Conservation (phyloP, 176 grass and related monocot species). For the Pharus latifolius region DNA sequence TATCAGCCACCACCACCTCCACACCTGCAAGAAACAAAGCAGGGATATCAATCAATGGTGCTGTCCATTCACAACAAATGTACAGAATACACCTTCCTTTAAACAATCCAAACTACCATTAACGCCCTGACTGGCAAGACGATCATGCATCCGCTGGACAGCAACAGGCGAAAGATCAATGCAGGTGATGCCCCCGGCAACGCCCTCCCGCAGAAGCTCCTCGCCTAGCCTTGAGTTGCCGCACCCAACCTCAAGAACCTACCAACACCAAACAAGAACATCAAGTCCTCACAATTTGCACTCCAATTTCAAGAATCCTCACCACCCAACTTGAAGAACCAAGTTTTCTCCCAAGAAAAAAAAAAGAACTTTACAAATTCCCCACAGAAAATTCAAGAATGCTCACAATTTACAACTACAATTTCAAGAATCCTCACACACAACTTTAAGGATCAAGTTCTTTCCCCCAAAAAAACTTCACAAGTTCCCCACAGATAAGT, state of each 20-base stretch:
- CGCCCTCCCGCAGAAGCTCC: slow-evolving; percentile 57
- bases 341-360: no score
- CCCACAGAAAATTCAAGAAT: no score
- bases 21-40: slow-evolving; percentile 22
- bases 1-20: slow-evolving; percentile 66
- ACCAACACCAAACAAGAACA: neutral
- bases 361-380: no score
- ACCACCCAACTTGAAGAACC: no score
- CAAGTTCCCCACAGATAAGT: no score
- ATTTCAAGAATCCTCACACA: no score
- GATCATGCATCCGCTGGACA: slow-evolving; percentile 57
- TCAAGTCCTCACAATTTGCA: neutral
- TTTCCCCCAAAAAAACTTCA: no score
- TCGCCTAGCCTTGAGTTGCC: slow-evolving; percentile 76
- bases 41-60: neutral
- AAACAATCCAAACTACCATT: slow-evolving; percentile 13
- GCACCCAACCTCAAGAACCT: slow-evolving; percentile 84
- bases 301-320: neutral
- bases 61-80: neutral
- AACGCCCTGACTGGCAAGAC: slow-evolving; percentile 38
- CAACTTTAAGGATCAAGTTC: no score
- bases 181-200: slow-evolving; percentile 70
- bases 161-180: slow-evolving; percentile 64
- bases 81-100: neutral
- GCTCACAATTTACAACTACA: no score